phyloP scores from a whole-genome alignment of 2,329 filamentous ascomycete genomes.

The Monilinia aucupariae region DNA sequence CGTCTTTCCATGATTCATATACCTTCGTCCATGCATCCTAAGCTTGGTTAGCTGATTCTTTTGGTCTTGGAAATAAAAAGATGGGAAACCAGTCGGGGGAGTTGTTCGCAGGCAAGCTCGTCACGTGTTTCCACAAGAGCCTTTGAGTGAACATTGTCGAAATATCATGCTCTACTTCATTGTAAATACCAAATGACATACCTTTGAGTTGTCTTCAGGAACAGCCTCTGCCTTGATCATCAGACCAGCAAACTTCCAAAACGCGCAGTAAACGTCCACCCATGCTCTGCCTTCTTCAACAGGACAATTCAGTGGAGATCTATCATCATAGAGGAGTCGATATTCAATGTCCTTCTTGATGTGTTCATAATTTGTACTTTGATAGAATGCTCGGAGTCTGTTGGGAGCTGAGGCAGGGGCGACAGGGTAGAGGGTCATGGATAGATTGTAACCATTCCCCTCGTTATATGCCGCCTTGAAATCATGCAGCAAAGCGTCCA shows the following conservation, averaged over 20 bases:
- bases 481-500: constrained; percentile 69
- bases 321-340: constrained; percentile 56
- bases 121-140: background rate
- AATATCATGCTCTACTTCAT: background rate
- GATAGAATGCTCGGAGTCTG: constrained; percentile 64
- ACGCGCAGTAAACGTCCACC: constrained; percentile 76
- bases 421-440: constrained; percentile 68
- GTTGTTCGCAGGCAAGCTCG: background rate
- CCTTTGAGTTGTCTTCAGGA: constrained; percentile 30
- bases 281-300: constrained; percentile 68
- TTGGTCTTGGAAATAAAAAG: background rate
- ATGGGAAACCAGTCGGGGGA: background rate
- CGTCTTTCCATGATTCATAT: constrained; percentile 83
- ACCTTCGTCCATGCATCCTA: constrained; percentile 60
- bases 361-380: constrained; percentile 60
- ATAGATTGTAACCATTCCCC: constrained; percentile 66
- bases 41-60: background rate
- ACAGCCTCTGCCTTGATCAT: constrained; percentile 62
- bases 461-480: constrained; percentile 64
- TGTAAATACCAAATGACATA: constrained; percentile 14
- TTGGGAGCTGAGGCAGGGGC: constrained; percentile 56
- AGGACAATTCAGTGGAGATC: constrained; percentile 34
- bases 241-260: constrained; percentile 77
- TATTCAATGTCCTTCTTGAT: constrained; percentile 63
- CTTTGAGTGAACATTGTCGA: background rate